Evolutionary conservation across 139 green algal species (phyloP), one percentile per base, ranked within the genome.

Genomic region (Tetraselmis chui): DNA sequence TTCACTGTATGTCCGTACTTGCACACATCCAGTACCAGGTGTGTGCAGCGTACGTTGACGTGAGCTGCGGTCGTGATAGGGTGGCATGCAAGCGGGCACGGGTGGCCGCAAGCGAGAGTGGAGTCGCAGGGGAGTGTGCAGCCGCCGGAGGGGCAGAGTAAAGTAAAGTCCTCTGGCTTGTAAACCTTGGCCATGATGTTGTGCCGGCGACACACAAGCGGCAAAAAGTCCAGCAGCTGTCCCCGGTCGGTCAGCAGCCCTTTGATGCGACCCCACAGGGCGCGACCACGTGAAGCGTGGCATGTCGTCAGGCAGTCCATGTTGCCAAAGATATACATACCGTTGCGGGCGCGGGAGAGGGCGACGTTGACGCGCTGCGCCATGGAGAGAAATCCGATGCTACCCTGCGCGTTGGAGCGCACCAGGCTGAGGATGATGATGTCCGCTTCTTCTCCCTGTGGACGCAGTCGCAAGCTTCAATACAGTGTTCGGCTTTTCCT

Each of bases 301-400:
- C 45, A 67, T 25, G 11, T 67, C 11, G 45, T 32, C 45, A 96
- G 83, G 28, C 85, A 91, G 25, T 80, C 32, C 2, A 78, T 23
- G 84, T 92, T 93, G 58, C 92, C 92, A n/a, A 95, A 80, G n/a
- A 96, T 81, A 75, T 93, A 91, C 76, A 96, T 89, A 29, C 90
- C 91, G 80, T 95, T 83, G 22, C 89, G 83, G 0, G 93, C 92
- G n/a, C 93, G 88, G 1, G 90, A 95, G 25, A 96, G 81, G 88
- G 95, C 75, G 77, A 97, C 93, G 79, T 96, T 96, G 85, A 92
- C 87, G 80, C 93, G 88, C 85, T 97, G 92, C 0, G 87, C 84
- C 75, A 89, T 86, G 18, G 83, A 83, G 25, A 96, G 80, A 82
- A 96, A 96, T 27, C 93, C 93, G 28, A 94, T 86, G 45, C 58